Percentiles rank a stretch among this genome's conserved stretches.
Evolutionary conservation across 2,329 filamentous ascomycete genomes (phyloP).

Genomic region (Xylariales sp.): DNA sequence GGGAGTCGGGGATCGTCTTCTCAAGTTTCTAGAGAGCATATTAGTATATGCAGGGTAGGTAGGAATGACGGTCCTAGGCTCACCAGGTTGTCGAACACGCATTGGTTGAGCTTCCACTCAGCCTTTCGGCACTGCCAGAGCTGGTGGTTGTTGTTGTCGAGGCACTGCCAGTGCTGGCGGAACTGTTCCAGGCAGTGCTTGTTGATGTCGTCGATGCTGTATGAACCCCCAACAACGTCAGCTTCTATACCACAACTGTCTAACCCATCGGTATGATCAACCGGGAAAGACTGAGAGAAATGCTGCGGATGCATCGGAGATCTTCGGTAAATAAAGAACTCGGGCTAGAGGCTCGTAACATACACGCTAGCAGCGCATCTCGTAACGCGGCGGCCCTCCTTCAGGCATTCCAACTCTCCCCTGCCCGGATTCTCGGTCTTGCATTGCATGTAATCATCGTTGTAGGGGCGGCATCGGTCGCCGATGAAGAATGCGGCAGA

Average conservation of each 20-base stretch:
- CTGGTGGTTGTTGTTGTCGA: slow-evolving; percentile 98
- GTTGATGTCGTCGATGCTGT: slow-evolving; percentile 93
- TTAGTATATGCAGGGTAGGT: slow-evolving; percentile 22
- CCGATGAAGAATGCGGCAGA: slow-evolving; percentile 98
- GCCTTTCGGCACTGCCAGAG: slow-evolving; percentile 92
- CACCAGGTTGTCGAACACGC: slow-evolving; percentile 97
- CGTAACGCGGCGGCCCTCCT: slow-evolving; percentile 95
- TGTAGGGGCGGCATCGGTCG: slow-evolving; percentile 91
- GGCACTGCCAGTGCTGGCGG: slow-evolving; percentile 91
- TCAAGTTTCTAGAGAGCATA: slow-evolving; percentile 74
- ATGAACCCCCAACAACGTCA: slow-evolving; percentile 15
- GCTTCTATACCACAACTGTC: slow-evolving; percentile 9
- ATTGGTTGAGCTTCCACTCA: slow-evolving; percentile 93
- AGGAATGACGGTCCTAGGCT: not conserved
- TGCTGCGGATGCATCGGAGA: not conserved
- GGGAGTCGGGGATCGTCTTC: slow-evolving; percentile 81
- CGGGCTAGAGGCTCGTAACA: slow-evolving; percentile 54
- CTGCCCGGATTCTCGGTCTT: slow-evolving; percentile 92
- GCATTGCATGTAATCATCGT: slow-evolving; percentile 99
- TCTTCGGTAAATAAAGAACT: not conserved
- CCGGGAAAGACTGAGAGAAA: not conserved
- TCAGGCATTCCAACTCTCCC: slow-evolving; percentile 94
- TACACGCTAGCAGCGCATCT: slow-evolving; percentile 97
- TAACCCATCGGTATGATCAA: not conserved
- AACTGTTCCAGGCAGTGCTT: slow-evolving; percentile 93